These are phyloP conservation scores for Bryum argenteum DNA, from an alignment of 225 moss, liverwort and hornwort genomes.

Conservation along the genomic window DNA sequence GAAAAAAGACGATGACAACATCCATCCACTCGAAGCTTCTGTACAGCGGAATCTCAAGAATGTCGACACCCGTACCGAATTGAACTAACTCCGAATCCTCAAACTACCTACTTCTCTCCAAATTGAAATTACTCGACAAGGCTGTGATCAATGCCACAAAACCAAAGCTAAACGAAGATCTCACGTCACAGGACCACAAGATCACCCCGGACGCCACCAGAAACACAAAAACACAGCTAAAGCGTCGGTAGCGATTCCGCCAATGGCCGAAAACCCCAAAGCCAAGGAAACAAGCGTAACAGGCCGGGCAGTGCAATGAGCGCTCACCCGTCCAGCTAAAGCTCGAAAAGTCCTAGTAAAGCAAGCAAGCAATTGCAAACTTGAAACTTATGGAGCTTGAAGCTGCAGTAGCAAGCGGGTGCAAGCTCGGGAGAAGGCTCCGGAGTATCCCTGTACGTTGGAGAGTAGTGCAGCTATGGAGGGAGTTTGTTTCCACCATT, in stretches of 20 bases:
- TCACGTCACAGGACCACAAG: constrained; percentile 23
- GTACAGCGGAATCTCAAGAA: constrained; percentile 18
- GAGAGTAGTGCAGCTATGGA: constrained; percentile 32
- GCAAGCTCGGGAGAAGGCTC: background rate
- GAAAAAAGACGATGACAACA: constrained; percentile 12
- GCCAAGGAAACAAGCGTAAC: constrained; percentile 13
- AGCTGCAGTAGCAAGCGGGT: background rate
- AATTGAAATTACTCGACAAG: constrained; percentile 15
- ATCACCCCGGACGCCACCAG: constrained; percentile 1
- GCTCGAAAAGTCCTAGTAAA: background rate
- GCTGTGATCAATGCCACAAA: constrained; percentile 24
- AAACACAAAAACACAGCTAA: constrained; percentile 9
- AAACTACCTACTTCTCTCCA: constrained; percentile 26
- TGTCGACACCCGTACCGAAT: constrained; percentile 20
- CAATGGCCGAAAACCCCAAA: constrained; percentile 22
- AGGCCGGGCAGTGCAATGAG: background rate
- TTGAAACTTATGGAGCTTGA: background rate
- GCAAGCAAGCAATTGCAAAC: background rate
- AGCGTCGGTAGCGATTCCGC: constrained; percentile 5
- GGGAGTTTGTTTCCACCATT: constrained; percentile 25
- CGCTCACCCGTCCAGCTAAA: constrained; percentile 13
- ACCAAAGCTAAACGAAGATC: constrained; percentile 19
- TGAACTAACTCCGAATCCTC: constrained; percentile 28
- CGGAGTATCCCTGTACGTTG: background rate
- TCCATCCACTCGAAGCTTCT: constrained; percentile 13